phyloP scores from a whole-genome alignment of 148 eudicot genomes.

The Rheum nobile region DNA sequence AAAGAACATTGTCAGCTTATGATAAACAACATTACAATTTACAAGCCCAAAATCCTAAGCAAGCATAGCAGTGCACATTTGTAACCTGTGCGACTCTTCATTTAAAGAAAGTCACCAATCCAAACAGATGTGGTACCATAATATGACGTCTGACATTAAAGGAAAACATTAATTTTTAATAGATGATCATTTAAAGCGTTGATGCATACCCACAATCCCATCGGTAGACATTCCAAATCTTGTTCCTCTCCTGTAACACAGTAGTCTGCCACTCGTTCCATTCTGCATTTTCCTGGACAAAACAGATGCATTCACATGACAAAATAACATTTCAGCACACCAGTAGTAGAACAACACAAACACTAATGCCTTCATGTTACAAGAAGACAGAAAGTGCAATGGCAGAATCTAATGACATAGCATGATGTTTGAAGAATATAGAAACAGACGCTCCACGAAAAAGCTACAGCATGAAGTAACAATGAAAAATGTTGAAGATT shows the following conservation, averaged over 20 bases:
- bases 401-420: background rate
- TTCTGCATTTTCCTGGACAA: conserved; percentile 47
- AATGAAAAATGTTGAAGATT: background rate
- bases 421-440: background rate
- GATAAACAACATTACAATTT: too few relatives aligned
- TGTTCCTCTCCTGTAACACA: conserved; percentile 64
- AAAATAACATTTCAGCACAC: background rate
- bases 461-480: background rate
- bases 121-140: background rate
- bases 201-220: conserved; percentile 92
- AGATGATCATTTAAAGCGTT: background rate
- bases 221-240: conserved; percentile 66
- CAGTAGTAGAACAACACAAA: background rate
- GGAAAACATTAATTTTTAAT: background rate
- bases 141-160: background rate
- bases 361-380: background rate
- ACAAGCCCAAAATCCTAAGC: background rate
- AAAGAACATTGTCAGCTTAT: background rate
- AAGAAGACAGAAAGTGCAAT: background rate
- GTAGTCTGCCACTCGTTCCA: conserved; percentile 79
- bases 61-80: too few relatives aligned
- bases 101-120: background rate
- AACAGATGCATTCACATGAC: background rate
- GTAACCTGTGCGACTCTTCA: background rate
- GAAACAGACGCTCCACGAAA: background rate